Evolutionary conservation across 805 yeast genomes (phyloP).

Genomic region (Myxozyma vanderwaltii): DNA sequence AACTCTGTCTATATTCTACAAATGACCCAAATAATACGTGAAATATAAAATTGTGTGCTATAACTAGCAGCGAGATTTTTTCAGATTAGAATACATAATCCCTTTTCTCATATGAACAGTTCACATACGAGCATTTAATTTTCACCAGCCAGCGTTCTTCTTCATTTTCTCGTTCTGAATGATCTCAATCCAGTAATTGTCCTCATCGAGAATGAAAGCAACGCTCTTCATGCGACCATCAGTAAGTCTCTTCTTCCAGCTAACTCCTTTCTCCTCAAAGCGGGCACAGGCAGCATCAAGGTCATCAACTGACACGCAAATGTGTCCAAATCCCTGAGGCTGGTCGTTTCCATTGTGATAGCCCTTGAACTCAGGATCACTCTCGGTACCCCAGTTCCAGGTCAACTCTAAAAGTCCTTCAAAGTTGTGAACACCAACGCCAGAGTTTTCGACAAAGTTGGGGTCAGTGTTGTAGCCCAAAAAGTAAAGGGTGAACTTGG

Average conservation of each 20-base stretch:
- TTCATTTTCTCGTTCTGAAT: conserved; percentile 40
- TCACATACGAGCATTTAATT: background rate
- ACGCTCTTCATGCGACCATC: conserved; percentile 58
- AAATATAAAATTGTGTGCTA: background rate
- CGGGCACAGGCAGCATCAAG: conserved; percentile 55
- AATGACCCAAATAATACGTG: background rate
- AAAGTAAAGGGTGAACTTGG: conserved; percentile 84
- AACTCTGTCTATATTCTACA: background rate
- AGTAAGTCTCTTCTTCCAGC: conserved; percentile 51
- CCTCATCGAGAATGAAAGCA: conserved; percentile 86
- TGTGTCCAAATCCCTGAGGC: conserved; percentile 84
- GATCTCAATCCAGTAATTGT: conserved; percentile 82
- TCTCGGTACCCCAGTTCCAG: conserved; percentile 94
- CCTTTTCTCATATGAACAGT: background rate
- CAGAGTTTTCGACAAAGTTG: conserved; percentile 48
- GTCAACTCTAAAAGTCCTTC: conserved; percentile 86
- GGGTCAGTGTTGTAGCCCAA: conserved; percentile 61
- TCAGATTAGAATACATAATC: background rate
- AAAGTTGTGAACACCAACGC: conserved; percentile 43
- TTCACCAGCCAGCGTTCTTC: conserved; percentile 27
- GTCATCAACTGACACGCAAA: conserved; percentile 73
- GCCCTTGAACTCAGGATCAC: conserved; percentile 64
- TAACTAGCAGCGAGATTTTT: background rate
- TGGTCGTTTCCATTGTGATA: conserved; percentile 84
- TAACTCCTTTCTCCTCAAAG: conserved; percentile 50